Base-by-base conservation (phyloP, 2,329 filamentous ascomycete species). In the Xylariaceae sp. region DNA sequence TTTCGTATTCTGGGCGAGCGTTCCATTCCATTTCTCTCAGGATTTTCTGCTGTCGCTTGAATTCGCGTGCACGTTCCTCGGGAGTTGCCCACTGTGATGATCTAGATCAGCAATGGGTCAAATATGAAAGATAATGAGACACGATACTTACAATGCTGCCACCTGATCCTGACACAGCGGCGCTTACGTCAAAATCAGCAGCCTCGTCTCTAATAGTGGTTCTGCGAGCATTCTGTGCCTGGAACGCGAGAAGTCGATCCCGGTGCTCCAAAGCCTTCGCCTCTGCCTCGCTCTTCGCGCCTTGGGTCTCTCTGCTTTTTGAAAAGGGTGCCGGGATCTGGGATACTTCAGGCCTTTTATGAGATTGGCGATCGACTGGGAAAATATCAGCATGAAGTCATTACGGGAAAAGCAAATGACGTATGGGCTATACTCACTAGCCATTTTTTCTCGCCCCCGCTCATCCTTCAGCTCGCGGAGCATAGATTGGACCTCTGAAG, bases 181-280 rank as follows among this genome's bases (percentile, higher is more conserved):
- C 61, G 23, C 60, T 59, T 3, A 74, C 67, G 38, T 80, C 76
- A 50, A 79, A 79, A 41, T 80, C 76, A 1, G 75, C 67, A 0
- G 88, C 88, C 64, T 95, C 88, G 53, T 96, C 89, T 26, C 88
- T 78, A 12, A 96, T 83, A 12, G 81, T 86, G 2, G 89, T 96
- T 30, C 89, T 73, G 43, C 77, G 76, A 0, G 88, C 87, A 50
- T 94, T 95, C 53, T 94, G 82, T 1, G 85, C 81, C 59, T 96
- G 89, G 59, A 88, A 95, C 1, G 71, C 73, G 9, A 95, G 73
- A 1, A 96, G 71, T 54, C 76, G 85, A 59, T 95, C 88, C 12
- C 88, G 73, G 54, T 95, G 88, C 48, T 83, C 79, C 40, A 81
- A 77, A 1, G 88, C 88, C 47, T 78, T 81, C 15, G 73, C 71